A percentile compares a stretch with the other conserved stretches of the same genome.
Evolutionary conservation across 2,329 filamentous ascomycete genomes (phyloP).

Genomic region (Monilinia polystroma): DNA sequence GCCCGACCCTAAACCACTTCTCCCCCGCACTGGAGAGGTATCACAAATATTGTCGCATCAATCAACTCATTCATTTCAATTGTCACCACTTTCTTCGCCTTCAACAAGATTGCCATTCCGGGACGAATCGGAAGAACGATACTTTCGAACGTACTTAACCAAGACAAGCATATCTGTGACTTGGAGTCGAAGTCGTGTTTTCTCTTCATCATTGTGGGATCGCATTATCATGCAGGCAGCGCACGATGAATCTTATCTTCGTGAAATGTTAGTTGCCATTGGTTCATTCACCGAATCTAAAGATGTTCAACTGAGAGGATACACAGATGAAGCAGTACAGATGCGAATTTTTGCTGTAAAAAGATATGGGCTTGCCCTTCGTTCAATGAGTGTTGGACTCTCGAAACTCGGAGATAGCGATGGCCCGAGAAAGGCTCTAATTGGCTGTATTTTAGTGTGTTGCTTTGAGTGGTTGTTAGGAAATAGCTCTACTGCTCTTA

Average conservation of each 20-base stretch:
- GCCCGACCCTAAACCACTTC: background rate
- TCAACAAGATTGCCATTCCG: constrained; percentile 17
- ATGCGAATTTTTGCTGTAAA: constrained; percentile 20
- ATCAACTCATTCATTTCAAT: background rate
- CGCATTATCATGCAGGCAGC: constrained; percentile 61
- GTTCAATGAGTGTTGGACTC: constrained; percentile 19
- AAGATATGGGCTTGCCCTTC: constrained; percentile 23
- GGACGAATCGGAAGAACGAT: constrained; percentile 46
- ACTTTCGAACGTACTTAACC: constrained; percentile 20
- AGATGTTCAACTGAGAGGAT: constrained; percentile 10
- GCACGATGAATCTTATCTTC: constrained; percentile 57
- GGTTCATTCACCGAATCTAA: constrained; percentile 48
- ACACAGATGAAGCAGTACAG: constrained; percentile 6
- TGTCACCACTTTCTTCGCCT: constrained; percentile 2
- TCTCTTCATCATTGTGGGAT: constrained; percentile 60
- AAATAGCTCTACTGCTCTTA: constrained; percentile 18
- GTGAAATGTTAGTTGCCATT: constrained; percentile 62
- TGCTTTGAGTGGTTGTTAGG: constrained; percentile 24
- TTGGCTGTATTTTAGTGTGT: constrained; percentile 23
- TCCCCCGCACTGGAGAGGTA: background rate
- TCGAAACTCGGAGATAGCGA: background rate
- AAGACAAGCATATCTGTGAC: constrained; percentile 40
- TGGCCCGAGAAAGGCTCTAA: constrained; percentile 23
- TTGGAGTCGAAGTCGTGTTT: constrained; percentile 50
- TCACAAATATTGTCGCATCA: background rate